These are phyloP conservation scores for Starmerella tilneyi DNA, from an alignment of 805 yeast species.

Conservation along the genomic window DNA sequence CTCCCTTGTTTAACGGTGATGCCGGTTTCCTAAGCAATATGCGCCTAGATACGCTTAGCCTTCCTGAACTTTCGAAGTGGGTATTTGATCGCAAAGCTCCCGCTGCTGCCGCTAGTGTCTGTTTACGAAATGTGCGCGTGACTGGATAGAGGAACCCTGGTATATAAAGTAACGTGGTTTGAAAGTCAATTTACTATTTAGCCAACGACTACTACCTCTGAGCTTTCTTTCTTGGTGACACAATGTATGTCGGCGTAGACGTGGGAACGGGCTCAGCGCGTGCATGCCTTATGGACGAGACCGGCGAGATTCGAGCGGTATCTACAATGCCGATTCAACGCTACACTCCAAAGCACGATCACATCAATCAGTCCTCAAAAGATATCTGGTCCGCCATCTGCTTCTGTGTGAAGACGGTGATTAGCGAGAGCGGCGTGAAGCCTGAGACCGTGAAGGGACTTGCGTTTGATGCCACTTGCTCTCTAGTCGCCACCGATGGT, in stretches of 20 bases:
- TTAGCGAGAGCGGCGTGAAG: slow-evolving; percentile 65
- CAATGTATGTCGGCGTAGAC: slow-evolving; percentile 68
- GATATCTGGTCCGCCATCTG: slow-evolving; percentile 86
- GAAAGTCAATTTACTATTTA: too few relatives aligned
- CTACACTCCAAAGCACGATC: slow-evolving; percentile 38
- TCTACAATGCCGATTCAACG: slow-evolving; percentile 71
- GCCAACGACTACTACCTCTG: too few relatives aligned
- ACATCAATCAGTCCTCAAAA: slow-evolving; percentile 68
- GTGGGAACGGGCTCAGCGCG: slow-evolving; percentile 98
- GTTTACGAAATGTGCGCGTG: slow-evolving; percentile 7
- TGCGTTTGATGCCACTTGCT: slow-evolving; percentile 97
- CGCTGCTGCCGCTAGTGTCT: too few relatives aligned
- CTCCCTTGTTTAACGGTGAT: too few relatives aligned
- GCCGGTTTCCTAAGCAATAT: too few relatives aligned
- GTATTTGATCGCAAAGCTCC: too few relatives aligned
- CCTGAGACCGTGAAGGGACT: slow-evolving; percentile 65
- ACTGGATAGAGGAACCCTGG: background rate
- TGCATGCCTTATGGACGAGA: slow-evolving; percentile 78
- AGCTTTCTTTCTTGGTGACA: background rate
- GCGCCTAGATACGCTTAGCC: background rate
- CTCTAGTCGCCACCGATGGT: slow-evolving; percentile 63
- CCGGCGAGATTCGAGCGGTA: slow-evolving; percentile 63
- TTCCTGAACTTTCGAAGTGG: slow-evolving; percentile 4
- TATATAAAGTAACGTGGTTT: background rate
- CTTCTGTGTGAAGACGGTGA: slow-evolving; percentile 63